These are phyloP conservation scores for Penicillium janthinellum DNA, from an alignment of 2,329 filamentous ascomycete species.

Conservation along the genomic window DNA sequence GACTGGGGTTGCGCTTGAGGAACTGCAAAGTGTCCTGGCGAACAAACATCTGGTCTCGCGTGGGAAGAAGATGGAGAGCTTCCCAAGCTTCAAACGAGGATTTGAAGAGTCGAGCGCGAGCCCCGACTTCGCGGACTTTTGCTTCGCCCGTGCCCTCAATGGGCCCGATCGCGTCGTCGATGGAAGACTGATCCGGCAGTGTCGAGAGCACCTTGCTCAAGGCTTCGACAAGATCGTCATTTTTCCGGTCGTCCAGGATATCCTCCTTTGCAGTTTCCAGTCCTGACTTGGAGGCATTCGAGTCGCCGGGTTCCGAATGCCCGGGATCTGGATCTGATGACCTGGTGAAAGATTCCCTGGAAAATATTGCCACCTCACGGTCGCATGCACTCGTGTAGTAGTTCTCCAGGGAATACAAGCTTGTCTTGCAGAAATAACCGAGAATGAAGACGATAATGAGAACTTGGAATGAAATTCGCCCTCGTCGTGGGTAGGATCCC, in stretches of 20 bases:
- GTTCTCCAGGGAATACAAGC: no score
- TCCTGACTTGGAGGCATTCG: no score
- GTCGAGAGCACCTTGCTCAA: neutral
- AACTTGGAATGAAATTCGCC: no score
- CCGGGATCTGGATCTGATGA: no score
- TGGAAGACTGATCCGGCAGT: neutral
- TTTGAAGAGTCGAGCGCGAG: neutral
- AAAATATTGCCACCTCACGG: no score
- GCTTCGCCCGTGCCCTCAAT: neutral
- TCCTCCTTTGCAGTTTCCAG: no score
- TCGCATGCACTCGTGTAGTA: no score
- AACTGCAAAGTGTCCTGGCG: neutral
- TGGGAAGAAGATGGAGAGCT: neutral
- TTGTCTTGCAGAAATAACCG: no score
- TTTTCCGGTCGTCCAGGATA: neutral
- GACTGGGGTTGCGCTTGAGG: neutral
- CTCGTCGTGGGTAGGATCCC: no score
- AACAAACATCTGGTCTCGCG: neutral
- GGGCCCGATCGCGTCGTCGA: neutral
- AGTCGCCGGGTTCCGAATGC: no score
- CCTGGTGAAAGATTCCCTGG: no score
- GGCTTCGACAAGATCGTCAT: neutral
- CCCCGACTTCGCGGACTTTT: neutral
- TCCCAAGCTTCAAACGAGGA: neutral
- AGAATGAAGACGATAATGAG: no score